Percentiles rank a stretch among this genome's conserved stretches.
These are phyloP conservation scores for Hippophae rhamnoides DNA, from an alignment of 306 rosid species.

Conservation along the genomic window DNA sequence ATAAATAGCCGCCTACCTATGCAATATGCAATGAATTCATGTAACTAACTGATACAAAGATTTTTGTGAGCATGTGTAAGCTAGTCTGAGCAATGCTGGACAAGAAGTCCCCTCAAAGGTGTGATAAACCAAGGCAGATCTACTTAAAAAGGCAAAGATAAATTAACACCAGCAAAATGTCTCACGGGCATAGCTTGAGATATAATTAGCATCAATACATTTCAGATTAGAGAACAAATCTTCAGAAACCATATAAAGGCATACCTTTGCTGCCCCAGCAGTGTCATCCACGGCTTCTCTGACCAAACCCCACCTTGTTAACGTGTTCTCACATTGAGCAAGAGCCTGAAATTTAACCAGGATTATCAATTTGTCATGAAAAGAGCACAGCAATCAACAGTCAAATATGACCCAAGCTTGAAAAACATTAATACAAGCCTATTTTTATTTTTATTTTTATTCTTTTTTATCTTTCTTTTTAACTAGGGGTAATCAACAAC, in stretches of 20 bases:
- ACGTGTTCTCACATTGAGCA: slow-evolving; percentile 91
- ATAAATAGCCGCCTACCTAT: slow-evolving; percentile 14
- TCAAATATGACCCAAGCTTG: too few species aligned
- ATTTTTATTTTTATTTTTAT: too few species aligned
- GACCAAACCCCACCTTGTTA: slow-evolving; percentile 66
- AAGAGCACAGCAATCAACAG: too few species aligned
- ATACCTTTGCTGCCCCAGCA: slow-evolving; percentile 94
- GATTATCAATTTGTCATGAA: too few species aligned
- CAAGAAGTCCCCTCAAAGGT: too few species aligned
- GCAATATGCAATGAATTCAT: not conserved
- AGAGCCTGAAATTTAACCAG: slow-evolving; percentile 62
- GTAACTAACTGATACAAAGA: not conserved
- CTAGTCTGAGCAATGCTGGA: not conserved
- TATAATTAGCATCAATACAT: not conserved
- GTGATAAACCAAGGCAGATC: not conserved
- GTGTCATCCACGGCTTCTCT: slow-evolving; percentile 91
- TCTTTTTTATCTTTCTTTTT: too few species aligned
- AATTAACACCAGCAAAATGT: not conserved
- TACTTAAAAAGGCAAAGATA: not conserved
- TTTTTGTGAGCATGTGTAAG: not conserved
- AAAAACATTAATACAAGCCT: too few species aligned
- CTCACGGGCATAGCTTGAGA: not conserved
- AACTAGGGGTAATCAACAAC: too few species aligned
- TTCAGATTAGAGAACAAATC: slow-evolving; percentile 1
- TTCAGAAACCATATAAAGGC: slow-evolving; percentile 21